Evolutionary conservation across 352 stramenopile species (phyloP), one percentile per base, ranked within the genome.

Genomic region (Phytophthora palmivora): DNA sequence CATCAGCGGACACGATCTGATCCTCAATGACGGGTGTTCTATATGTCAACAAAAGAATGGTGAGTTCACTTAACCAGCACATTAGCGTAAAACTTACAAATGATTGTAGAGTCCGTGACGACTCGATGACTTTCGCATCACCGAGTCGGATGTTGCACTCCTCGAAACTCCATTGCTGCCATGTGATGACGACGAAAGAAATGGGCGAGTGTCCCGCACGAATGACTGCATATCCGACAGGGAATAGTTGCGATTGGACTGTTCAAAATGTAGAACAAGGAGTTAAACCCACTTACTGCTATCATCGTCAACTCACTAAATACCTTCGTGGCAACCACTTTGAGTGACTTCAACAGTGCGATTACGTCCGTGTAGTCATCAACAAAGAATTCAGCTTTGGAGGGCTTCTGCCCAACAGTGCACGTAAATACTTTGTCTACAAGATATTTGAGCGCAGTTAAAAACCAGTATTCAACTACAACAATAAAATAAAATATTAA

Each of bases 371-470:
- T 92, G 38, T 98, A 91, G 60, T 99, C 96, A 48, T 99, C 94
- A 14, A 99, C 65, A 63, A 97, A 99, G 61, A 96, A 98, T 22
- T 97, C 84, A 2, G 98, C 98, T 49, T 97, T 96, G 28, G 92
- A 98, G 5, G 97, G 96, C 67, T 99, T 99, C 67, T 99, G 98
- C 2, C 97, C 97, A 11, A 99, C 97, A 0, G 97, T 99, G 62
- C 91, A 97, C 1, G 97, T 99, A 50, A 98, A 98, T 22, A 97
- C 82, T 72, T 87, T 95, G 46, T 91, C 79, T 86, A 78, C 57
- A 66, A 68, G 28, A 61, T n/a, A 64, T 19, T 6, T 6, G 24
- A 28, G 7, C 24, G 39, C n/a, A 4, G 18, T 62, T 55, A 70
- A 14, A 46, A 57, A 19, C 33, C 8, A 2, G 8, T 49, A 45